Conservation (phyloP, 2,329 filamentous ascomycete genomes). For the Aspergillus quadricinctus region DNA sequence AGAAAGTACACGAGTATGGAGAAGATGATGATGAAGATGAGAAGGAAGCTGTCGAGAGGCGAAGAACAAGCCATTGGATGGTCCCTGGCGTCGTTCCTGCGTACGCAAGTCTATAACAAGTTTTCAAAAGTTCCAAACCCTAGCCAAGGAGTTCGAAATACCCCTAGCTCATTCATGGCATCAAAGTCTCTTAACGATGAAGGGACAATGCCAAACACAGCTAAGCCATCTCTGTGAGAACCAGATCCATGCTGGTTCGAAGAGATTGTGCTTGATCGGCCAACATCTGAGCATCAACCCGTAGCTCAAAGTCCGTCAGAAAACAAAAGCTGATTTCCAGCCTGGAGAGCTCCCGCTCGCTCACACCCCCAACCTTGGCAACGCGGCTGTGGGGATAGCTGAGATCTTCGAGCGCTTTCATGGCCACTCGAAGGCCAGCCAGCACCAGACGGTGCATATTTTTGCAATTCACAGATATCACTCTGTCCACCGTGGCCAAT, state of each 20-base stretch:
- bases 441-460: constrained; percentile 85
- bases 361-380: constrained; percentile 83
- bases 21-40: background rate
- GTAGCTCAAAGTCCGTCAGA: constrained; percentile 76
- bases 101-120: background rate
- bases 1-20: background rate
- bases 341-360: constrained; percentile 71
- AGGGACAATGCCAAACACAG: background rate
- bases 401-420: constrained; percentile 92
- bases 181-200: background rate
- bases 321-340: constrained; percentile 89
- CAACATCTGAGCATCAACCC: constrained; percentile 57
- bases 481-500: constrained; percentile 70
- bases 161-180: background rate
- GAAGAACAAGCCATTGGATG: background rate
- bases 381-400: constrained; percentile 81
- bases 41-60: background rate
- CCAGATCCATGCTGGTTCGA: constrained; percentile 7
- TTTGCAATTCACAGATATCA: constrained; percentile 73
- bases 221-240: background rate
- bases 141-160: background rate
- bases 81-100: background rate
- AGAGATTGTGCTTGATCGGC: constrained; percentile 46
- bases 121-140: background rate
- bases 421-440: constrained; percentile 78